Base-by-base conservation (phyloP, 345 rosid genomes). In the Populus alba region DNA sequence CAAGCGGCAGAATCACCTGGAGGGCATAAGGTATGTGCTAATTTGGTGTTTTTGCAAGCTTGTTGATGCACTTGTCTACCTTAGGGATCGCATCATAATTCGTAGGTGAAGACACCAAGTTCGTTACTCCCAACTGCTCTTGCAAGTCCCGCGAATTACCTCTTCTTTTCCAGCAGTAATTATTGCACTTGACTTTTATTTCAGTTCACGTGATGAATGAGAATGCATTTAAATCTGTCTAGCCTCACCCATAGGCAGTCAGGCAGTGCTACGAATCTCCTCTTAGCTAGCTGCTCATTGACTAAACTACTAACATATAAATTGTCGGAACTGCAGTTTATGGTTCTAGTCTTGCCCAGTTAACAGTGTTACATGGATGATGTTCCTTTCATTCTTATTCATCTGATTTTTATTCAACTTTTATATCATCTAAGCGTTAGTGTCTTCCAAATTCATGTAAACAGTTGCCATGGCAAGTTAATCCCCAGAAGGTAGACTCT, bases 391-490 rank as follows among this genome's bases (percentile, higher is more conserved):
- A 29, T 63, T 23, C 10, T 13, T 62, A 62, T 62, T 55, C 59
- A 53, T 53, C 22, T 53, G 17, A 13, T 15, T 53, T 53, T 20
- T 17, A 37, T 10, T 5, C 35, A 23, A 39, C 45, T 17, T 31
- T 29, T 38, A 25, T 0, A 41, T 41, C 12, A 59, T n/a, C 74
- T 23, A 47, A 39, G 15, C 17, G 31, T 41, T 41, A 5, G 51
- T n/a, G 16, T 4, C 43, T 18, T 17, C 23, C 61, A 63, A 78
- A 22, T 65, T n/a, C 25, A 17, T 66, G 39, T 61, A 8, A 84
- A 79, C 90, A 89, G 94, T 75, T 67, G 23, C 29, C 74, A 16
- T 76, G 79, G 82, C 87, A 86, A 45, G 81, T 76, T 3, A 89
- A 81, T 70, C 74, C 85, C 62, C 74, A 66, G 70, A 84, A 84